Conservation (phyloP, 1,284 basidiomycete species). For the Trichosporon ovoides region DNA sequence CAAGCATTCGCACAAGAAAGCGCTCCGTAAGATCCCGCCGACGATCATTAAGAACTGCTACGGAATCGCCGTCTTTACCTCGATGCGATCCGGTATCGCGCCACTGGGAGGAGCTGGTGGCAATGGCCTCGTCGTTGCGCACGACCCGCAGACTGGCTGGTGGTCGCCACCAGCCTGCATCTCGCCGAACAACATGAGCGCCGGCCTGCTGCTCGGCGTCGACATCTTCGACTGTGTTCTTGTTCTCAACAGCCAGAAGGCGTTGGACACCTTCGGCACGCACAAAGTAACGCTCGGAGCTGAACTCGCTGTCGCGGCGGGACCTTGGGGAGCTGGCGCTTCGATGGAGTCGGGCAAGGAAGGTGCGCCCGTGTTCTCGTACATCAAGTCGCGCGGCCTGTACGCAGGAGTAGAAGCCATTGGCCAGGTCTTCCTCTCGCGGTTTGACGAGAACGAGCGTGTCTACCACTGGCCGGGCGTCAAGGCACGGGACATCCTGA, state of each 20-base stretch:
- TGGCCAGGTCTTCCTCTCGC: conserved; percentile 51
- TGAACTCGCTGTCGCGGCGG: conserved; percentile 53
- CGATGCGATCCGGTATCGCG: conserved; percentile 52
- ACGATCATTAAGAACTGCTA: conserved; percentile 50
- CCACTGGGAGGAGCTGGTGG: conserved; percentile 56
- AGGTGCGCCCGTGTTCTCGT: conserved; percentile 48
- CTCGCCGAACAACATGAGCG: conserved; percentile 52
- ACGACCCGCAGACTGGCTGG: conserved; percentile 47
- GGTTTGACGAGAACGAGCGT: conserved; percentile 47
- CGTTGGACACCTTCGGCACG: conserved; percentile 52
- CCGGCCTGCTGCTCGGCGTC: conserved; percentile 49
- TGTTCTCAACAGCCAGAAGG: conserved; percentile 51
- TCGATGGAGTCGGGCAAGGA: conserved; percentile 51
- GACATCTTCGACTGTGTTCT: conserved; percentile 52
- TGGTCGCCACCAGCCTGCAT: conserved; percentile 55
- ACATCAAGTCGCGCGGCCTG: conserved; percentile 48
- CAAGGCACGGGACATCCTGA: conserved; percentile 49
- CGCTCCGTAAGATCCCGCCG: conserved; percentile 54
- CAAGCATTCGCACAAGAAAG: conserved; percentile 47
- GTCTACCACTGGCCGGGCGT: conserved; percentile 50
- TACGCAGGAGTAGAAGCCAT: conserved; percentile 52
- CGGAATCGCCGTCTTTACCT: conserved; percentile 53
- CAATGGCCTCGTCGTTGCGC: conserved; percentile 50
- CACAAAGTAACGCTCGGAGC: conserved; percentile 54
- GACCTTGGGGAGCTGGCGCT: conserved; percentile 53